Percentiles rank a stretch among this genome's conserved stretches.
phyloP scores from a whole-genome alignment of 805 yeast species.

The Danielozyma ontarioensis region DNA sequence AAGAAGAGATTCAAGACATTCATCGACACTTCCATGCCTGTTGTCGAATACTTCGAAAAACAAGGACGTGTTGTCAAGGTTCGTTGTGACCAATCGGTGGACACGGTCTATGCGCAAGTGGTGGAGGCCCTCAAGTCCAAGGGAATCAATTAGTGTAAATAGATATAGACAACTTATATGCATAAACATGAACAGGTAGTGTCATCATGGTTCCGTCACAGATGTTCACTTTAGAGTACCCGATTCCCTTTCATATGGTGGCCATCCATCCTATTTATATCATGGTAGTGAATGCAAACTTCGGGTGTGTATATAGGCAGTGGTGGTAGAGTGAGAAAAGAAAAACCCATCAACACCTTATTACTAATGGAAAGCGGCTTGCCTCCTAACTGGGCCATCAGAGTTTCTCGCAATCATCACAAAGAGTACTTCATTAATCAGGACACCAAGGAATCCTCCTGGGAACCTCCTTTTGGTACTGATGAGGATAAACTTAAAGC shows the following conservation, averaged over 20 bases:
- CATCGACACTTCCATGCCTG: slow-evolving; percentile 88
- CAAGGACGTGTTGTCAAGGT: slow-evolving; percentile 74
- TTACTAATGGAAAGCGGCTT: slow-evolving; percentile 80
- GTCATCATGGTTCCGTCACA: too few species aligned
- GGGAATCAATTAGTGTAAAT: slow-evolving; percentile 17
- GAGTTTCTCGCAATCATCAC: slow-evolving; percentile 71
- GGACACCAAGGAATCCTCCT: slow-evolving; percentile 64
- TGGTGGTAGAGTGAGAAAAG: too few species aligned
- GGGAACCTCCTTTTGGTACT: slow-evolving; percentile 91
- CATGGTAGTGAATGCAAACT: too few species aligned
- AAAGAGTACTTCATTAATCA: slow-evolving; percentile 80
- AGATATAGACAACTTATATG: too few species aligned
- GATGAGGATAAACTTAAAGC: slow-evolving; percentile 53
- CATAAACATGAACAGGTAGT: too few species aligned
- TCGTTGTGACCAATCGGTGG: slow-evolving; percentile 75
- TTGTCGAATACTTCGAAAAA: slow-evolving; percentile 73
- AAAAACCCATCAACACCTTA: too few species aligned
- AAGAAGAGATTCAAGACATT: slow-evolving; percentile 85
- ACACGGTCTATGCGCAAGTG: slow-evolving; percentile 68
- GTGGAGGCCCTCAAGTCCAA: slow-evolving; percentile 51
- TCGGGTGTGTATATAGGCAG: too few species aligned
- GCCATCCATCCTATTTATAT: too few species aligned
- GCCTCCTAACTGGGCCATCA: slow-evolving; percentile 81
- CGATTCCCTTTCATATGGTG: too few species aligned
- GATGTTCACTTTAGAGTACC: too few species aligned